Evolutionary conservation across 208 protist genomes (phyloP).

Genomic region (Acanthamoeba castellanii): DNA sequence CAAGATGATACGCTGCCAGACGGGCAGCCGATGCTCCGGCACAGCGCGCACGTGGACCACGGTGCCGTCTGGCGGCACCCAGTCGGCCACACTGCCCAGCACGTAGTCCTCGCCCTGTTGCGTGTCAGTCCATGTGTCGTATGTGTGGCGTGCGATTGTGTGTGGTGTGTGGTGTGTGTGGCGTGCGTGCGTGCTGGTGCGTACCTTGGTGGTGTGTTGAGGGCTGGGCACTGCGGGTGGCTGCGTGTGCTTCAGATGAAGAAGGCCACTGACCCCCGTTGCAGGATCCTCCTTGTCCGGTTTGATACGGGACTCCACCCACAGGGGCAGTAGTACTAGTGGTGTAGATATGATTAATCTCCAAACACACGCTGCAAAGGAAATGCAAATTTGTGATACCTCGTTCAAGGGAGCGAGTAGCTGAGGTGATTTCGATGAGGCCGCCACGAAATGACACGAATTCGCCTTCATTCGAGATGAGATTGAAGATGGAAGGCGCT

Average conservation of each 20-base stretch:
- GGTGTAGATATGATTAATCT: no score
- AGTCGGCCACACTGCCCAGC: not conserved
- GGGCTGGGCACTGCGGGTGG: not conserved
- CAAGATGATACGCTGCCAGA: constrained; percentile 20
- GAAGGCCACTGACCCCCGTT: not conserved
- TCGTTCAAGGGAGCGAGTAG: not conserved
- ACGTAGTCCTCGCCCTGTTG: not conserved
- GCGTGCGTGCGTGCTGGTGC: not conserved
- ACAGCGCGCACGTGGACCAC: not conserved
- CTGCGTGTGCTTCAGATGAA: not conserved
- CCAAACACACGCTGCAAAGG: not conserved
- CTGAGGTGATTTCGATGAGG: constrained; percentile 10
- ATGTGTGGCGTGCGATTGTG: not conserved
- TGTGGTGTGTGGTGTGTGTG: no score
- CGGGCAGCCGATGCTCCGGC: constrained; percentile 12
- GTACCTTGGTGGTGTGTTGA: not conserved
- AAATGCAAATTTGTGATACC: not conserved
- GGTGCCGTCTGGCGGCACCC: constrained; percentile 15
- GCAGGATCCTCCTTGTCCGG: not conserved
- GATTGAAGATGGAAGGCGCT: not conserved
- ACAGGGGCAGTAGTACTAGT: not conserved
- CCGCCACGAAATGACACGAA: constrained; percentile 34
- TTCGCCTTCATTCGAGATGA: not conserved
- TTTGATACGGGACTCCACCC: not conserved
- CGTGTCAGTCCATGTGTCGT: not conserved